phyloP scores from a whole-genome alignment of 345 rosid genomes.

The Salix exigua region DNA sequence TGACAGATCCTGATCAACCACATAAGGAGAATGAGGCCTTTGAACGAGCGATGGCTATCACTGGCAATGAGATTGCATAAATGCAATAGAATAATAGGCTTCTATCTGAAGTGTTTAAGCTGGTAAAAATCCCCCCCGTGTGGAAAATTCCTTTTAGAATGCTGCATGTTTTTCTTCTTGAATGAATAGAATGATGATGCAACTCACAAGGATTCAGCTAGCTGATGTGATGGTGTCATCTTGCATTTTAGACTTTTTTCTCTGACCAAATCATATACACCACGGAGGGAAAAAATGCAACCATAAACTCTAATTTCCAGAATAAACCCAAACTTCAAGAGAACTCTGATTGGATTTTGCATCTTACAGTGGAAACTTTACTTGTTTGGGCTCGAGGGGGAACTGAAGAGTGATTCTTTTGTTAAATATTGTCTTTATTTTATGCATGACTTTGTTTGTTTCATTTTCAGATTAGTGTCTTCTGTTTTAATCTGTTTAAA shows the following conservation, averaged over 20 bases:
- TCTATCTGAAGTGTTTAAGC: not conserved
- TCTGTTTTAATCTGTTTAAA: too few relatives aligned
- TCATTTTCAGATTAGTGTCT: not conserved
- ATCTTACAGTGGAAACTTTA: constrained; percentile 89
- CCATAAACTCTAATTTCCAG: not conserved
- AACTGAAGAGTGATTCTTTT: constrained; percentile 69
- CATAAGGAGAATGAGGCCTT: too few relatives aligned
- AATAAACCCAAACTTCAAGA: not conserved
- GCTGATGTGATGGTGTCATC: not conserved
- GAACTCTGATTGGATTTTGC: constrained; percentile 7
- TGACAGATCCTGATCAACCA: too few relatives aligned
- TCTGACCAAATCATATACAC: not conserved
- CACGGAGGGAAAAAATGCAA: not conserved
- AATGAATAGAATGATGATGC: too few relatives aligned
- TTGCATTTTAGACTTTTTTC: not conserved
- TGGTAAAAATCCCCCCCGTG: not conserved
- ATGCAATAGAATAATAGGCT: not conserved
- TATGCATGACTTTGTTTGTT: not conserved
- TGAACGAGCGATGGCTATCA: too few relatives aligned
- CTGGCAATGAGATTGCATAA: not conserved
- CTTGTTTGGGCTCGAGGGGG: constrained; percentile 86
- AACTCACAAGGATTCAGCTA: not conserved
- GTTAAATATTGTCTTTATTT: constrained; percentile 78
- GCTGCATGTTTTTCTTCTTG: too few relatives aligned
- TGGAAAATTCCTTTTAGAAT: too few relatives aligned